A percentile compares a stretch with the other conserved stretches of the same genome.
Evolutionary conservation across 2,329 filamentous ascomycete species (phyloP).

Genomic region (Cladosporium sp.): DNA sequence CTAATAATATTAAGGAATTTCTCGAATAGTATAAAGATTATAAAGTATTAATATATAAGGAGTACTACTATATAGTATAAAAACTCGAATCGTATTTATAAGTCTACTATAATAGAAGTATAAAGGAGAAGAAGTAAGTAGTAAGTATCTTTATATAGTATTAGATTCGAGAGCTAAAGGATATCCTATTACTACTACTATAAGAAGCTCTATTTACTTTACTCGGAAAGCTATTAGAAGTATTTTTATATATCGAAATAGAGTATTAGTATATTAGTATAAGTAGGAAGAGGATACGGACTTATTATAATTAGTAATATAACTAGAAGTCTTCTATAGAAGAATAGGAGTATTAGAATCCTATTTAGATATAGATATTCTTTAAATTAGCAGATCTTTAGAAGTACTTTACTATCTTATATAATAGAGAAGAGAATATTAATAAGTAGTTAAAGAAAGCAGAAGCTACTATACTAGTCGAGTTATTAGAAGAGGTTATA

Average conservation of each 20-base stretch:
- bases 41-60: slow-evolving; percentile 1
- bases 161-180: neutral
- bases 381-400: neutral
- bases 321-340: neutral
- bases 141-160: no score
- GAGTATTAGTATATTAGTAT: neutral
- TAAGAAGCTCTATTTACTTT: neutral
- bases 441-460: neutral
- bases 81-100: neutral
- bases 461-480: neutral
- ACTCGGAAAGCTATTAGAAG: neutral
- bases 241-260: neutral
- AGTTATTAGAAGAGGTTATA: neutral
- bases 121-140: neutral
- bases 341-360: neutral
- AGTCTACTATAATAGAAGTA: neutral
- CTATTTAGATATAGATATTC: neutral
- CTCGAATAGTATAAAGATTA: slow-evolving; percentile 4
- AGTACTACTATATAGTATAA: neutral
- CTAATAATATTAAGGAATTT: neutral
- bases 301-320: neutral
- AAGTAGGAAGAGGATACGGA: neutral
- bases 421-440: neutral
- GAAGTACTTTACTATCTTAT: neutral
- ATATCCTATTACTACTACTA: neutral